phyloP scores from a whole-genome alignment of 345 rosid genomes.

The Eutrema yunnanense region DNA sequence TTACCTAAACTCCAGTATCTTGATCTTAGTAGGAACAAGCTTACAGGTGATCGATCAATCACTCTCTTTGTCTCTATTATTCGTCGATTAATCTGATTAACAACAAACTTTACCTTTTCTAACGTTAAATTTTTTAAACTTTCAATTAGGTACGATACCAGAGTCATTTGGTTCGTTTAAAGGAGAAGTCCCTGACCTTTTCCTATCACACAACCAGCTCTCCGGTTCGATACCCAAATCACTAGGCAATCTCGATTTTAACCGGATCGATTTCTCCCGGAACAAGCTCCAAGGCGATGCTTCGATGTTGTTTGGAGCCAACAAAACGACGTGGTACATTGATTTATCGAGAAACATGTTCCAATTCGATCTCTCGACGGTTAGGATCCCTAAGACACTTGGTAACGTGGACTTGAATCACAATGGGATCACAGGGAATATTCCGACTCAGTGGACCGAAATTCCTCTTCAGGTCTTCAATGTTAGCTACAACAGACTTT shows the following conservation, averaged over 20 bases:
- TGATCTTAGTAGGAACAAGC: background rate
- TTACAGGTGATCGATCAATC: background rate
- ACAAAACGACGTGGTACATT: constrained; percentile 25
- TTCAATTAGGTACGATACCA: constrained; percentile 44
- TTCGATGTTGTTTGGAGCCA: constrained; percentile 41
- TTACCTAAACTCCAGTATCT: constrained; percentile 26
- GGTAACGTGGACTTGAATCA: constrained; percentile 53
- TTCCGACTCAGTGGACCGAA: constrained; percentile 45
- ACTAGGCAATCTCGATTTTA: constrained; percentile 42
- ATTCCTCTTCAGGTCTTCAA: constrained; percentile 39
- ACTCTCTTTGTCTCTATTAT: background rate
- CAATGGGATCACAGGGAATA: constrained; percentile 54
- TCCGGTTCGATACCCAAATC: constrained; percentile 55
- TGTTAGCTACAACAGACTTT: constrained; percentile 68
- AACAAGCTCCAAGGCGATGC: constrained; percentile 63
- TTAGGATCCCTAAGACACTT: constrained; percentile 37
- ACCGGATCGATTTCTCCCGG: constrained; percentile 50
- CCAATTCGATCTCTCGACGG: constrained; percentile 49
- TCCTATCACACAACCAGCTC: constrained; percentile 62
- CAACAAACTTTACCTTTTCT: background rate
- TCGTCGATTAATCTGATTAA: no score
- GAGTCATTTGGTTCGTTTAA: constrained; percentile 47
- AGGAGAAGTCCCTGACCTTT: constrained; percentile 31
- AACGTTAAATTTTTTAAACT: background rate
- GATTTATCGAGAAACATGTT: constrained; percentile 62